phyloP scores from a whole-genome alignment of 345 rosid genomes.

The Pistacia vera region DNA sequence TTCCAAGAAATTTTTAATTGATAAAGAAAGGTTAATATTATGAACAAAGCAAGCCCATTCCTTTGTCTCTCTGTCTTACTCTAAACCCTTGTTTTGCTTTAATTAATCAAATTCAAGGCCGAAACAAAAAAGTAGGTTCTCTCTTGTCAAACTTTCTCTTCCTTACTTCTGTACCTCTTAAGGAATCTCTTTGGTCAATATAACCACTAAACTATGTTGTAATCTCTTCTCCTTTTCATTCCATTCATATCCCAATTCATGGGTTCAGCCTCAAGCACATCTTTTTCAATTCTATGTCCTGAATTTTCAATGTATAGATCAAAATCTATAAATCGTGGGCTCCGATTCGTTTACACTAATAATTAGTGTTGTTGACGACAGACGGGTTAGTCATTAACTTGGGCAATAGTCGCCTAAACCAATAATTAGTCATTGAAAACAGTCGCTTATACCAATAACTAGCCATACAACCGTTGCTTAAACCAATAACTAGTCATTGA shows the following conservation, averaged over 20 bases:
- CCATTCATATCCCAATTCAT: constrained; percentile 30
- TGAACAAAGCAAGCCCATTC: constrained; percentile 35
- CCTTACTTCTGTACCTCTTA: constrained; percentile 15
- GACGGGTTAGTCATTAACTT: too few relatives aligned
- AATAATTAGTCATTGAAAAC: too few relatives aligned
- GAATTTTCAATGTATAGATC: too few relatives aligned
- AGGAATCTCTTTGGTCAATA: constrained; percentile 25
- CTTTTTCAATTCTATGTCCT: neutral
- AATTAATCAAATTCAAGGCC: too few relatives aligned
- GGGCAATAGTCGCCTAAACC: too few relatives aligned
- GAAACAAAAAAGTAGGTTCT: neutral
- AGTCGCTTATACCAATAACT: too few relatives aligned
- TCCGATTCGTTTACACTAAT: too few relatives aligned
- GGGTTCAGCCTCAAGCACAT: neutral
- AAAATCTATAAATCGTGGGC: too few relatives aligned
- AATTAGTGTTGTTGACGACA: too few relatives aligned
- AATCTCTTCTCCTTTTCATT: constrained; percentile 9
- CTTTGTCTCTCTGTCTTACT: constrained; percentile 20
- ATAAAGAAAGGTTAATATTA: constrained; percentile 8
- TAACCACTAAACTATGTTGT: constrained; percentile 1
- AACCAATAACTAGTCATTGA: too few relatives aligned
- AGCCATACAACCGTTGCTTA: too few relatives aligned
- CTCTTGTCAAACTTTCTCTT: constrained; percentile 17
- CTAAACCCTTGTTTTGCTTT: neutral
- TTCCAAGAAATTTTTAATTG: neutral